Conservation (phyloP, 495 filamentous ascomycete species). For the Xylaria sp. region DNA sequence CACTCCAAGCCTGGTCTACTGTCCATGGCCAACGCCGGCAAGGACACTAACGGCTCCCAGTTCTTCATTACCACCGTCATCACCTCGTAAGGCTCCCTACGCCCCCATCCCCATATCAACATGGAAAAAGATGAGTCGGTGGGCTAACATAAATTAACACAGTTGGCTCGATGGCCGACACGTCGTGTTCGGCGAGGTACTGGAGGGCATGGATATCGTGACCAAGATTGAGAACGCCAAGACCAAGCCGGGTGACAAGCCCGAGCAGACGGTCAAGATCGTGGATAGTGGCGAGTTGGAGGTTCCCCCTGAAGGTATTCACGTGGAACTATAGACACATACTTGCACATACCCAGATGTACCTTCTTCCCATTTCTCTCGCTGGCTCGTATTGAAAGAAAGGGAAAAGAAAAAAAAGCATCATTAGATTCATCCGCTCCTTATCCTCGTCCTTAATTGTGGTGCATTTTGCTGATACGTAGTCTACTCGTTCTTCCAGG, state of each 20-base stretch:
- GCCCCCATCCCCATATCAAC: neutral
- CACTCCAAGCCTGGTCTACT: slow-evolving; percentile 66
- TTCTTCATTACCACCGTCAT: slow-evolving; percentile 95
- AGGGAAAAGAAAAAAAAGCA: slow-evolving; percentile 17
- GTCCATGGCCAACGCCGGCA: slow-evolving; percentile 97
- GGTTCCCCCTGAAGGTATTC: slow-evolving; percentile 95
- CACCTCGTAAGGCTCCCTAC: slow-evolving; percentile 67
- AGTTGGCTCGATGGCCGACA: slow-evolving; percentile 90
- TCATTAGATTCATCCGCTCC: slow-evolving; percentile 31
- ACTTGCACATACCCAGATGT: slow-evolving; percentile 27
- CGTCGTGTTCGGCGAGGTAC: slow-evolving; percentile 90
- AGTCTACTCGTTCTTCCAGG: slow-evolving; percentile 35
- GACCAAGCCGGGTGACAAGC: slow-evolving; percentile 76
- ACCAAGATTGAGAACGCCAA: slow-evolving; percentile 82
- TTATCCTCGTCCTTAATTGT: slow-evolving; percentile 25
- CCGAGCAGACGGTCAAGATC: slow-evolving; percentile 80
- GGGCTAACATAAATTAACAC: slow-evolving; percentile 28
- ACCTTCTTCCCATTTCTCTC: slow-evolving; percentile 23
- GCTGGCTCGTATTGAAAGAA: slow-evolving; percentile 24
- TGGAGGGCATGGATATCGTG: slow-evolving; percentile 91
- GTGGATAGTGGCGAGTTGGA: slow-evolving; percentile 91
- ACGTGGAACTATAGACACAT: slow-evolving; percentile 83
- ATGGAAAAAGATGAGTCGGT: slow-evolving; percentile 3
- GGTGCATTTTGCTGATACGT: slow-evolving; percentile 42
- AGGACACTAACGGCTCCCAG: slow-evolving; percentile 98